A percentile compares a stretch with the other conserved stretches of the same genome.
These are phyloP conservation scores for Medicago lupulina DNA, from an alignment of 306 rosid genomes.

Conservation along the genomic window DNA sequence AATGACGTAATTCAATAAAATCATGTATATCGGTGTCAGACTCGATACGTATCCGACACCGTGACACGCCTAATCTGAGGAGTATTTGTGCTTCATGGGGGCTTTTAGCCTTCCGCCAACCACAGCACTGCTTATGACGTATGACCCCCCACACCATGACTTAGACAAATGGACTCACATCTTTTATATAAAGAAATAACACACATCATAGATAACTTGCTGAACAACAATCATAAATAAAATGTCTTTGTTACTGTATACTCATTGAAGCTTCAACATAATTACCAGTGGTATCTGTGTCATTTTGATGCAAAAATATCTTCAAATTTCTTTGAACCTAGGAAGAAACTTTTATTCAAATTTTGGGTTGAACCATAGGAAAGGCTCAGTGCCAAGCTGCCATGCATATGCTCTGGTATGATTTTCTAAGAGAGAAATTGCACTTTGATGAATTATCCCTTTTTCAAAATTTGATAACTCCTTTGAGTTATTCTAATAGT, in stretches of 20 bases:
- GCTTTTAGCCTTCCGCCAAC: neutral
- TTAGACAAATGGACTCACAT: neutral
- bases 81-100: neutral
- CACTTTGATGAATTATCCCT: slow-evolving; percentile 2
- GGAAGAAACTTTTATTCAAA: neutral
- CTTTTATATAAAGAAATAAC: neutral
- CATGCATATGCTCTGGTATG: slow-evolving; percentile 1
- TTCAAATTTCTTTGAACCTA: slow-evolving; percentile 16
- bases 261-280: neutral
- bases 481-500: neutral
- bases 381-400: slow-evolving; percentile 5
- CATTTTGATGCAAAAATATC: slow-evolving; percentile 3
- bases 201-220: slow-evolving; percentile 3
- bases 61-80: too few species aligned
- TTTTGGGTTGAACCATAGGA: slow-evolving; percentile 21
- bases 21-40: too few species aligned
- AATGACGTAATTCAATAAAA: too few species aligned
- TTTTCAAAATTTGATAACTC: neutral
- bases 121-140: neutral
- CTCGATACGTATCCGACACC: too few species aligned
- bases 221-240: slow-evolving; percentile 19
- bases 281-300: neutral
- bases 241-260: slow-evolving; percentile 1
- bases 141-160: neutral
- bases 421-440: slow-evolving; percentile 16